A percentile compares a stretch with the other conserved stretches of the same genome.
Evolutionary conservation across 192 early-diverging fungal species (phyloP).

Genomic region (Coemansia sp.): DNA sequence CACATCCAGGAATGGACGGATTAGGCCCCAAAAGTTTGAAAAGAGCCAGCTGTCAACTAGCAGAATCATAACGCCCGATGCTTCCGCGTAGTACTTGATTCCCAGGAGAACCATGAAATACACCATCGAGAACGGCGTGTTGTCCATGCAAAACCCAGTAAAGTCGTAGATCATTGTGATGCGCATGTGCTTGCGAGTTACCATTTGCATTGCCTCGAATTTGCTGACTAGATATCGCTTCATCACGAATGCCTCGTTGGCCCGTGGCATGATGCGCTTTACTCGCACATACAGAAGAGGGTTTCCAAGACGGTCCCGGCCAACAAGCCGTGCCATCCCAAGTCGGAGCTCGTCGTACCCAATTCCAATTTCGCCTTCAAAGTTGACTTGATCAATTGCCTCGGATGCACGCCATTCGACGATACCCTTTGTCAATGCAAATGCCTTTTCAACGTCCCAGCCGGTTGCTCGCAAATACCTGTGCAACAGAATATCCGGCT

Average conservation of each 20-base stretch:
- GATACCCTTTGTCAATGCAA: conserved; percentile 19
- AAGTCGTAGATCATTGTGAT: conserved; percentile 41
- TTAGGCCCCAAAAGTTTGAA: conserved; percentile 43
- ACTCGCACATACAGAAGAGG: conserved; percentile 31
- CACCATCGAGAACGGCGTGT: conserved; percentile 44
- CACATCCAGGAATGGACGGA: conserved; percentile 43
- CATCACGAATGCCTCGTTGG: conserved; percentile 25
- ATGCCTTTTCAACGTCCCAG: conserved; percentile 41
- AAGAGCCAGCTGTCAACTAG: conserved; percentile 56
- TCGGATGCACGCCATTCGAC: conserved; percentile 41
- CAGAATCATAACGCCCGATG: conserved; percentile 41
- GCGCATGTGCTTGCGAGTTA: conserved; percentile 23
- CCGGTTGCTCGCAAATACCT: conserved; percentile 22
- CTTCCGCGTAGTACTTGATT: conserved; percentile 34
- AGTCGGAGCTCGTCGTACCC: conserved; percentile 38
- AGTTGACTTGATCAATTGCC: conserved; percentile 33
- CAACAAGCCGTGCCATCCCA: conserved; percentile 31
- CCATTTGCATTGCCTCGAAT: conserved; percentile 31
- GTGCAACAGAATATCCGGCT: conserved; percentile 48
- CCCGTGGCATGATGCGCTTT: conserved; percentile 41
- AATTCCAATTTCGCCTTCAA: conserved; percentile 25
- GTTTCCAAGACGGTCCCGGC: conserved; percentile 27
- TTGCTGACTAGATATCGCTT: conserved; percentile 36
- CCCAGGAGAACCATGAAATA: conserved; percentile 41
- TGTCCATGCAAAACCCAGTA: conserved; percentile 44